These are phyloP conservation scores for Stephania yunnanensis DNA, from an alignment of 164 flowering plant genomes.

Conservation along the genomic window DNA sequence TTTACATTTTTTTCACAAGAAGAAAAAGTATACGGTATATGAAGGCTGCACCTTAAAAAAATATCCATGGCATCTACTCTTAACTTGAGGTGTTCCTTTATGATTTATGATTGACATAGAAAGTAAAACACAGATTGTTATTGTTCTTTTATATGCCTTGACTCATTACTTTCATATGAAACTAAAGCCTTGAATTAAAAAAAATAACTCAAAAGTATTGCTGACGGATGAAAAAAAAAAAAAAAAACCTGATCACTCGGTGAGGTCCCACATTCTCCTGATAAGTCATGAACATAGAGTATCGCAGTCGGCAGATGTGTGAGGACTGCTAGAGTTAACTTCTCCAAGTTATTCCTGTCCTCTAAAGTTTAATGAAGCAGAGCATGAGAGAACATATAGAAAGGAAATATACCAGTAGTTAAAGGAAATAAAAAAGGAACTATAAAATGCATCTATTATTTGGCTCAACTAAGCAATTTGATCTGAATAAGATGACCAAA, in stretches of 20 bases:
- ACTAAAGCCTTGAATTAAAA: background rate
- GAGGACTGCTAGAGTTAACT: conserved; percentile 92
- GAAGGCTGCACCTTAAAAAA: background rate
- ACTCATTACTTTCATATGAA: background rate
- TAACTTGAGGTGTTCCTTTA: background rate
- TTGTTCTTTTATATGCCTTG: background rate
- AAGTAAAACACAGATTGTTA: background rate
- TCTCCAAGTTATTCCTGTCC: conserved; percentile 93
- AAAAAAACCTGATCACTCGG: conserved; percentile 84
- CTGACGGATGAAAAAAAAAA: background rate
- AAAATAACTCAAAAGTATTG: background rate
- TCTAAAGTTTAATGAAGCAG: conserved; percentile 34
- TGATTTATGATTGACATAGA: background rate
- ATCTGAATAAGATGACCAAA: no score
- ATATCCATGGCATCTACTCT: background rate
- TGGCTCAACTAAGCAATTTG: no score
- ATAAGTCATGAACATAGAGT: conserved; percentile 82
- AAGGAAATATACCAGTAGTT: background rate
- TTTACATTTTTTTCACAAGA: background rate
- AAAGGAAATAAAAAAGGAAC: background rate
- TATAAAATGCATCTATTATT: background rate
- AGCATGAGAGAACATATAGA: conserved; percentile 8
- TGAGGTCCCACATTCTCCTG: conserved; percentile 95
- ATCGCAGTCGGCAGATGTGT: conserved; percentile 91
- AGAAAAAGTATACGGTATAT: background rate